Base-by-base conservation (phyloP, 768 basidiomycete genomes). In the Favolaschia claudopus region DNA sequence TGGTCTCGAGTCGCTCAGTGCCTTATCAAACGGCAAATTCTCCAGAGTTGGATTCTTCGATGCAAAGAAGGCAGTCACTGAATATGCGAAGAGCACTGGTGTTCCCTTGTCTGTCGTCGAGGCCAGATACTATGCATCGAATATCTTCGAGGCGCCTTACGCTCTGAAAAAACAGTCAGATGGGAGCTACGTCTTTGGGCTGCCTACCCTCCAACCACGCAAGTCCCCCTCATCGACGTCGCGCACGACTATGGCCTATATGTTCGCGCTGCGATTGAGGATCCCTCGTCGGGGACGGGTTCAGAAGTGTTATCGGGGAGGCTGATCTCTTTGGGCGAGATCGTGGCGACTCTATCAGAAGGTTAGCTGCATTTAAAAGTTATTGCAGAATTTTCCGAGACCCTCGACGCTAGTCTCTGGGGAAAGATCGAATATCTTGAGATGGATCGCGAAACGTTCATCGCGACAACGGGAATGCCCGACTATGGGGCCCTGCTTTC, bases 341-440 rank as follows among this genome's bases (percentile, higher is more conserved):
- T 55, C 32, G 25, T 55, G 27, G 28, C 33, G 13, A 50, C n/a
- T n/a, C 6, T 51, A 17, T 45, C 60, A 17, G 47, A 55, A 55
- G 60, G 60, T 55, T n/a, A 9, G 24, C 25, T 47, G 85, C 73
- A 91, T 54, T 89, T 89, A 20, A 91, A 72, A 0, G 74, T 80
- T 47, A 75, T 78, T 19, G 88, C 89, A 9, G 82, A 70, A 59
- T 91, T 91, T n/a, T n/a, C n/a, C n/a, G n/a, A n/a, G n/a, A n/a
- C n/a, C n/a, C n/a, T n/a, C n/a, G n/a, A n/a, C n/a, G n/a, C n/a
- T n/a, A 60, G 58, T 54, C 15, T 60, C 58, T 7, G 51, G 51
- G 31, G 49, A 59, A 54, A 48, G 38, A 60, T 53, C 20, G 53
- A 37, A 6, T 60, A 60, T 46, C 19, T 49, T 15, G 38, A 54